phyloP scores from a whole-genome alignment of 148 eudicot species.

The Chenopodium berlandieri region DNA sequence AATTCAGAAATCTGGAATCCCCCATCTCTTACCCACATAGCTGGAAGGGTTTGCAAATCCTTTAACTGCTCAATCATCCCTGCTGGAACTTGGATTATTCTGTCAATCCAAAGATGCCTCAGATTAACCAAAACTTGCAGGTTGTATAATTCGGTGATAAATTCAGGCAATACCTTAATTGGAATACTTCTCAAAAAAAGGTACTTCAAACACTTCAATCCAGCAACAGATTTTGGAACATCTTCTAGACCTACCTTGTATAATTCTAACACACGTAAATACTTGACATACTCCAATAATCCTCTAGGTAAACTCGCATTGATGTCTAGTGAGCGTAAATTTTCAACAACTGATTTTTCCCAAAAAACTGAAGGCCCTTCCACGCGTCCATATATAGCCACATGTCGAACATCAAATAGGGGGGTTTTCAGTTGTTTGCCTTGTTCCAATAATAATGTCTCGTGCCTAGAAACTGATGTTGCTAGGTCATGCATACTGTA shows the following conservation, averaged over 20 bases:
- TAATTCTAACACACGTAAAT: background rate
- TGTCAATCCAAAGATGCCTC: background rate
- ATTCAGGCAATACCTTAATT: background rate
- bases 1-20: no score
- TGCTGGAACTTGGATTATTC: background rate
- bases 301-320: background rate
- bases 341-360: background rate
- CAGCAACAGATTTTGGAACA: background rate
- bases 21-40: no score
- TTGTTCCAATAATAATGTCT: background rate
- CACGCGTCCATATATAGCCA: background rate
- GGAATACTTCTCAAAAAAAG: background rate
- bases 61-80: background rate
- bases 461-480: background rate
- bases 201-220: background rate
- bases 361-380: background rate
- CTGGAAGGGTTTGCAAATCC: background rate
- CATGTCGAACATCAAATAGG: background rate
- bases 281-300: background rate
- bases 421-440: background rate
- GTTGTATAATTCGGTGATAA: background rate
- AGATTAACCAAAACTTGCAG: slow-evolving; percentile 7
- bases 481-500: slow-evolving; percentile 1
- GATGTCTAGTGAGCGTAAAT: background rate
- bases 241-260: background rate